Evolutionary conservation across 2,329 filamentous ascomycete species (phyloP), one percentile per base, ranked within the genome.

Genomic region (Fusarium buxicola): DNA sequence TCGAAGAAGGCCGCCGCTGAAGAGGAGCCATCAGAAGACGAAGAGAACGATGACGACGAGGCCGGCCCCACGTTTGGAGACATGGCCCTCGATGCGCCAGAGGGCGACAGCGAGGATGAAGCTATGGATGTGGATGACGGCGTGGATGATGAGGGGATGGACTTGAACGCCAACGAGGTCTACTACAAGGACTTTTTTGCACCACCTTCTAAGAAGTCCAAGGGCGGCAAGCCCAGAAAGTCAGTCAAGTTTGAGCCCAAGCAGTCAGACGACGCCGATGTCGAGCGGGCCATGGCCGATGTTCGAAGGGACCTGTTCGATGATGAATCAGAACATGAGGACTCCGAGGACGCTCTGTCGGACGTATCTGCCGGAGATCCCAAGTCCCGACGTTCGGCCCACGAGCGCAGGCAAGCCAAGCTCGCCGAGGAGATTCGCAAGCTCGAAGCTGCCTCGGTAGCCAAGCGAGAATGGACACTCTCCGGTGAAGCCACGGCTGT

Each of bases 111-210:
- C 59, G 84, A 85, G 24, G 88, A 91, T 30, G 89, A 92, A 56
- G 84, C 80, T 2, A 81, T 82, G 35, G 82, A 84, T 10, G 53
- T 58, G 52, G 82, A 84, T 30, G 80, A 79, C 32, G 78, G 78
- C 11, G 76, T 84, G 24, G 86, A 86, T 13, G 83, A 84, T 12
- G 85, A 86, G 39, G 86, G 83, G 34, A 84, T 84, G 46, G 85
- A 84, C 40, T 75, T 81, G 62, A 96, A 96, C 70, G 93, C 94
- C 45, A 96, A 97, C 73, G 90, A 94, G 61, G 83, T 97, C 70
- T 92, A 89, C 78, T 98, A 97, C 77, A 89, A 89, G 60, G 93
- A 98, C 75, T 98, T 97, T 79, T 98, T 97, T 72, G 92, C 91
- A 9, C 94, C 94, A 10, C 94, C 94, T 12, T 84, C 89, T 16